Evolutionary conservation across 1,284 basidiomycete genomes (phyloP), one percentile per base, ranked within the genome.

Genomic region (Earliella scabrosa): DNA sequence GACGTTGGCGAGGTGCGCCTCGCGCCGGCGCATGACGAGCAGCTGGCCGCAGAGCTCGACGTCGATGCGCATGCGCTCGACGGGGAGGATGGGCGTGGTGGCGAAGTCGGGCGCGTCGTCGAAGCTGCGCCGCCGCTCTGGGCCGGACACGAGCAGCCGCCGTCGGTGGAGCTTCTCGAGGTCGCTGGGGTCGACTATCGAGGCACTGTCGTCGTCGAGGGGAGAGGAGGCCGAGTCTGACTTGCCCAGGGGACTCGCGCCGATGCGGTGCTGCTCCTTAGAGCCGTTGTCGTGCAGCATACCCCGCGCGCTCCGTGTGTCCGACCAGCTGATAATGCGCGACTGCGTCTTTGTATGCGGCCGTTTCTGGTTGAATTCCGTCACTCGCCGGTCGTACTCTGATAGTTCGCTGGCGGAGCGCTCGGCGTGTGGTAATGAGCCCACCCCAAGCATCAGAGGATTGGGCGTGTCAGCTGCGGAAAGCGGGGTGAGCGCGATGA

Each of bases 1-100:
- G 23, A 81, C 74, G 57, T 79, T 77, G 39, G 72, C 68, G 29
- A 83, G 67, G 67, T 83, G 88, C 56, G 77, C 74, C 66, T 88
- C 84, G 61, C 90, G 78, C 41, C 89, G 75, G 32, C 72, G 73
- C 82, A 90, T 84, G 58, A 87, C 79, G 26, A 92, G 75, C 45
- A 88, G 69, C 66, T 92, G 86, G 2, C 86, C 87, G 64, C 85
- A 85, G n/a, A 92, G 75, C 61, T 88, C 88, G 34, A 91, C 88
- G 64, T 92, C 90, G 44, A 89, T 83, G 48, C 80, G 80, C 87
- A 92, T 87, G 63, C 80, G 76, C 46, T 90, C 86, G 13, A 78
- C 58, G 5, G 79, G 77, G 26, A 90, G 68, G 9, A 85, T 72
- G 24, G 75, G 75, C 46, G 78, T 68, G 40, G 72, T 72, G 38